phyloP scores from a whole-genome alignment of 1,284 basidiomycete species.

The Sanghuangporus sanghuang region DNA sequence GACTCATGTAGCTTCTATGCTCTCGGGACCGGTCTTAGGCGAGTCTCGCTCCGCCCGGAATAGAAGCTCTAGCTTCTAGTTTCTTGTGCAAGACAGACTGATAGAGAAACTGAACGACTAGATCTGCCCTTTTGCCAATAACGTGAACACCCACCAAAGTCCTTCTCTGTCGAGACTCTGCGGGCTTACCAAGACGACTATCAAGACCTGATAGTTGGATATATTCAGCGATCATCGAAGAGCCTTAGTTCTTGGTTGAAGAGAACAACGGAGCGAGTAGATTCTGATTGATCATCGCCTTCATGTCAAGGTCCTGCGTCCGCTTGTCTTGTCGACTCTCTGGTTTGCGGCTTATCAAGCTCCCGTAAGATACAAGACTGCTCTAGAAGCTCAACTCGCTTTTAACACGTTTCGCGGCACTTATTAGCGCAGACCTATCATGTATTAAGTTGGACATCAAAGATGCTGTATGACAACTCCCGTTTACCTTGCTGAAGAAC shows the following conservation, averaged over 20 bases:
- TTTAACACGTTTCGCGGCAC: not conserved
- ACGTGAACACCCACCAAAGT: not conserved
- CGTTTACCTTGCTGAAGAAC: not conserved
- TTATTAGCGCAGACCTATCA: not conserved
- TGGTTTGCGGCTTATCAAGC: not conserved
- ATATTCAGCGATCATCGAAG: too few relatives aligned
- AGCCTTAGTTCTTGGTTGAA: too few relatives aligned
- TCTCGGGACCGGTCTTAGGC: not conserved
- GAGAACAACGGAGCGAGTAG: too few relatives aligned
- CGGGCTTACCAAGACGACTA: too few relatives aligned
- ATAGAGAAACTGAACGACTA: not conserved
- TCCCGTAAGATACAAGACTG: not conserved
- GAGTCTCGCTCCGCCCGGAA: not conserved
- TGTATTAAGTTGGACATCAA: not conserved
- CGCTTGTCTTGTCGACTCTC: not conserved
- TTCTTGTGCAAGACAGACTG: not conserved
- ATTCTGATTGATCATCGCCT: too few relatives aligned
- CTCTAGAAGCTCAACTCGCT: not conserved
- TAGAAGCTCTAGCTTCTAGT: not conserved
- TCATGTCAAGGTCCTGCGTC: not conserved
- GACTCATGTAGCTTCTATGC: not conserved
- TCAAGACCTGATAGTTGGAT: too few relatives aligned
- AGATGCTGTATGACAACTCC: not conserved
- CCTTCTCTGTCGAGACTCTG: not conserved
- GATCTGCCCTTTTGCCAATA: not conserved